These are phyloP conservation scores for Eucalyptus regnans DNA, from an alignment of 345 rosid species.

Conservation along the genomic window DNA sequence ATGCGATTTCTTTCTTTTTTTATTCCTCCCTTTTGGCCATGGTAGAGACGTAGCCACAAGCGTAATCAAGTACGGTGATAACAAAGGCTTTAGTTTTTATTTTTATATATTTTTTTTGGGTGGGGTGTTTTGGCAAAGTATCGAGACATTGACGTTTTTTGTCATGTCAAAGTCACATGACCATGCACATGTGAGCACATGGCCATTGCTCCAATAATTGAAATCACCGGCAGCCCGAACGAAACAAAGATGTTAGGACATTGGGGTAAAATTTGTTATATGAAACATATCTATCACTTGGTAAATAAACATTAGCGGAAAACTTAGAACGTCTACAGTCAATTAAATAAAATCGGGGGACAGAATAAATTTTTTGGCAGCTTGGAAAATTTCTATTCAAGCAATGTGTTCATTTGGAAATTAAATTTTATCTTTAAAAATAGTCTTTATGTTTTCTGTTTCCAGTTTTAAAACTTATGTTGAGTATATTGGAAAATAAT, in stretches of 20 bases:
- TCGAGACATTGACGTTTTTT: not conserved
- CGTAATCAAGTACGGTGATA: too few relatives aligned
- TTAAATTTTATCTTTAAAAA: too few relatives aligned
- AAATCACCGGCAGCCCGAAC: not conserved
- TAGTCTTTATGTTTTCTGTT: too few relatives aligned
- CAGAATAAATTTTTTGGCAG: too few relatives aligned
- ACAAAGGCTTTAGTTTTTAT: not conserved
- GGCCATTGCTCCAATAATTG: not conserved
- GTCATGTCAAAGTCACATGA: not conserved
- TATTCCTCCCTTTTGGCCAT: not conserved
- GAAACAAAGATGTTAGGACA: not conserved
- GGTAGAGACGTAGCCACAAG: not conserved
- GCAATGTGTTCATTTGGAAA: not conserved
- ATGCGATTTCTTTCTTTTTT: not conserved
- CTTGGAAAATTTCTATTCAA: not conserved
- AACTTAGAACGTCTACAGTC: not conserved
- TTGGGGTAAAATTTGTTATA: too few relatives aligned
- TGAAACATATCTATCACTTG: too few relatives aligned
- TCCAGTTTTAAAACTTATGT: too few relatives aligned
- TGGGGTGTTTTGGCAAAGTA: not conserved
- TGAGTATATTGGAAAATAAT: too few relatives aligned
- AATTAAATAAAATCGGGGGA: not conserved
- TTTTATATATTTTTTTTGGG: too few relatives aligned
- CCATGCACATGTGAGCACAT: not conserved
- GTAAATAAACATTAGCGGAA: too few relatives aligned